These are phyloP conservation scores for Psilocybe subaeruginosa DNA, from an alignment of 768 basidiomycete species.

Conservation along the genomic window DNA sequence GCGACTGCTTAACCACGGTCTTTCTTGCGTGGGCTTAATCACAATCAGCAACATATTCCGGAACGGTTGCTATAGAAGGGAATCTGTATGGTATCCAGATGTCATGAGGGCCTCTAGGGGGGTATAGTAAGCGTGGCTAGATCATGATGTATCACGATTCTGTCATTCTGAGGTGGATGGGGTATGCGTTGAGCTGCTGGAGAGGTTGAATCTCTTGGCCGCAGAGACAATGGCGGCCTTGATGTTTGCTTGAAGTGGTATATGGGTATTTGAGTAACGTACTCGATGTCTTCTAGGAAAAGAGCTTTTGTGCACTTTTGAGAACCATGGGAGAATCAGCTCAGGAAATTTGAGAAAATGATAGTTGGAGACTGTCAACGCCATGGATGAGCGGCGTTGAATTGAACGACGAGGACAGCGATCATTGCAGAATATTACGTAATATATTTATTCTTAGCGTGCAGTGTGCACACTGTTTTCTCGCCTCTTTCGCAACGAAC, in stretches of 20 bases:
- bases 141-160: slow-evolving; percentile 12
- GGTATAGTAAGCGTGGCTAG: not conserved
- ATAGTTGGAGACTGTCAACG: not conserved
- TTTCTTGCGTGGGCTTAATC: not conserved
- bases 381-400: not conserved
- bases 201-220: not conserved
- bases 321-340: not conserved
- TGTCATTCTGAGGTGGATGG: not conserved
- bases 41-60: slow-evolving; percentile 12
- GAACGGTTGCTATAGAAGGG: slow-evolving; percentile 22
- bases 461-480: not conserved
- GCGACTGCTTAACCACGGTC: slow-evolving; percentile 14
- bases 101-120: slow-evolving; percentile 9
- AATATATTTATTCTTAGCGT: not conserved
- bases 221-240: too few species aligned
- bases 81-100: slow-evolving; percentile 20
- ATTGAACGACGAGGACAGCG: not conserved
- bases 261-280: too few species aligned
- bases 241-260: too few species aligned
- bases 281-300: too few species aligned
- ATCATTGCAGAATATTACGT: not conserved
- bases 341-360: not conserved
- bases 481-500: not conserved
- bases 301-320: not conserved
- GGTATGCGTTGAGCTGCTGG: not conserved